These are phyloP conservation scores for Tetratostichococcus sp. DNA, from an alignment of 139 green algal genomes.

Conservation along the genomic window DNA sequence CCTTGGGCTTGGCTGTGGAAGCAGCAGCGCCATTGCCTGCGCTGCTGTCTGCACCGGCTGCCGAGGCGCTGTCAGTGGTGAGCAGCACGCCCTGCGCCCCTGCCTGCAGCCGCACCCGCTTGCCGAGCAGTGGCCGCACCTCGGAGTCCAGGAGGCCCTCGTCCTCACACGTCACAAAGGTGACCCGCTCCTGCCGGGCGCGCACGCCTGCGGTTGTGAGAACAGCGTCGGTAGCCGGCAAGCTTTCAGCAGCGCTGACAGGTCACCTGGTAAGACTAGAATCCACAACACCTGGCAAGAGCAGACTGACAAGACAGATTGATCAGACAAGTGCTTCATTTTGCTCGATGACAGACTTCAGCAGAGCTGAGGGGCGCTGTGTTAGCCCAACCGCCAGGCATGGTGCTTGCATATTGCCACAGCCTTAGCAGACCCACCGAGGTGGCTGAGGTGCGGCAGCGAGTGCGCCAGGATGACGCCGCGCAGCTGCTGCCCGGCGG, in stretches of 20 bases:
- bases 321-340: too few relatives aligned
- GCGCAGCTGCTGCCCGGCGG: constrained; percentile 51
- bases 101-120: not conserved
- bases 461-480: constrained; percentile 85
- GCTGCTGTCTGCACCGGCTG: constrained; percentile 9
- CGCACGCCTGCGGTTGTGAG: constrained; percentile 55
- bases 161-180: constrained; percentile 78
- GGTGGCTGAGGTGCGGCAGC: constrained; percentile 91
- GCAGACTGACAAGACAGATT: too few relatives aligned
- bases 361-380: too few relatives aligned
- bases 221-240: too few relatives aligned
- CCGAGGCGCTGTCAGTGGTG: not conserved
- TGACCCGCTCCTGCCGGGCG: constrained; percentile 83
- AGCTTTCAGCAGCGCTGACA: too few relatives aligned
- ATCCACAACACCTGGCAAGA: too few relatives aligned
- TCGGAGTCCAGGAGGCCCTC: constrained; percentile 30
- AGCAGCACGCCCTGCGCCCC: not conserved
- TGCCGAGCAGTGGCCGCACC: constrained; percentile 28
- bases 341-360: too few relatives aligned
- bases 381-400: too few relatives aligned
- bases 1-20: not conserved
- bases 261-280: too few relatives aligned
- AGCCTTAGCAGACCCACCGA: constrained; percentile 53
- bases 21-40: too few relatives aligned
- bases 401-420: not conserved